Percentiles rank a stretch among this genome's conserved stretches.
Conservation (phyloP, 208 protist genomes). For the Lotmaria passim region DNA sequence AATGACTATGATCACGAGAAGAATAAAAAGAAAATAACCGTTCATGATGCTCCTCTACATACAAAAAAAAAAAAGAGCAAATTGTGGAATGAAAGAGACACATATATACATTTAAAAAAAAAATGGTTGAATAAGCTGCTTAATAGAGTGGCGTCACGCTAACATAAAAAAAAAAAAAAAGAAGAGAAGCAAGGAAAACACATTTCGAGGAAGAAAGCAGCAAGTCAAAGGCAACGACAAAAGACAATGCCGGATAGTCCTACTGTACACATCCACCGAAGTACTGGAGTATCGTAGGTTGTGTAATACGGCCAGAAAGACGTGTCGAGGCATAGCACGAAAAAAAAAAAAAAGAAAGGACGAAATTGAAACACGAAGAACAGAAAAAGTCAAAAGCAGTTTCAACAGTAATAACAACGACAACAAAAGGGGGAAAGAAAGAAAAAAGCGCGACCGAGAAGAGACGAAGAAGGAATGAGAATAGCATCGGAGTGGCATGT, state of each 20-base stretch:
- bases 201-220: too few relatives aligned
- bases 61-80: neutral
- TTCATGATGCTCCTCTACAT: neutral
- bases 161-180: too few relatives aligned
- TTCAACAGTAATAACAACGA: neutral
- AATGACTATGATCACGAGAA: neutral
- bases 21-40: neutral
- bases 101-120: too few relatives aligned
- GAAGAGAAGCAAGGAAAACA: neutral
- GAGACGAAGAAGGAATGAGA: too few relatives aligned
- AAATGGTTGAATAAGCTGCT: too few relatives aligned
- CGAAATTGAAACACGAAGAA: neutral
- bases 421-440: neutral
- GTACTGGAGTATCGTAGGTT: too few relatives aligned
- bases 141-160: too few relatives aligned
- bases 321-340: neutral
- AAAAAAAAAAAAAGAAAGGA: neutral
- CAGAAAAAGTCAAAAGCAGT: neutral
- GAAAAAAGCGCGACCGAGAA: neutral
- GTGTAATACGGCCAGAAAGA: too few relatives aligned
- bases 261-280: too few relatives aligned
- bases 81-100: neutral
- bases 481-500: neutral
- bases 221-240: too few relatives aligned
- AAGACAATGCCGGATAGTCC: too few relatives aligned